Conservation (phyloP, 2,329 filamentous ascomycete genomes). For the Phaeoacremonium minimum region DNA sequence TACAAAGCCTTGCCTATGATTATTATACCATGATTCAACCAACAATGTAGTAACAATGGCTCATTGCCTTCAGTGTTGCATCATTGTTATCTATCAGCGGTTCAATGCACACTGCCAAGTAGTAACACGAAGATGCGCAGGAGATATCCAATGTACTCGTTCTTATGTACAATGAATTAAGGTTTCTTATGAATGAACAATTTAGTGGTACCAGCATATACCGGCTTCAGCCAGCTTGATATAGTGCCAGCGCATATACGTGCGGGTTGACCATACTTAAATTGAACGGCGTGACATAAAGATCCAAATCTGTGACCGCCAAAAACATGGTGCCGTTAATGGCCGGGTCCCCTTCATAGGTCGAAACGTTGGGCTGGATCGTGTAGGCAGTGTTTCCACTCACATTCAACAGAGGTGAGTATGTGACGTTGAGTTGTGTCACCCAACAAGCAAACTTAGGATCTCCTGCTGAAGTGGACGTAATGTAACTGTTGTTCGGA, state of each 20-base stretch:
- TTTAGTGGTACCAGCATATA: too few species aligned
- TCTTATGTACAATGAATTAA: too few species aligned
- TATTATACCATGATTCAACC: too few species aligned
- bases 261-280: conserved; percentile 70
- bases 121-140: too few species aligned
- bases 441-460: conserved; percentile 74
- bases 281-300: conserved; percentile 73
- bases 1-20: too few species aligned
- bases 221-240: conserved; percentile 68
- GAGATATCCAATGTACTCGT: too few species aligned
- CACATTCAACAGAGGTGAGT: conserved; percentile 53
- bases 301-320: conserved; percentile 65
- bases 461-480: conserved; percentile 49
- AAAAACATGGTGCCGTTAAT: conserved; percentile 79
- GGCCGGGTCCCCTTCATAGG: conserved; percentile 63
- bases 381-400: conserved; percentile 57
- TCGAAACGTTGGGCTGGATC: conserved; percentile 66
- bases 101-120: too few species aligned
- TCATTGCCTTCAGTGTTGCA: too few species aligned
- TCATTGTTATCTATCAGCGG: too few species aligned
- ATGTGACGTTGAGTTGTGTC: conserved; percentile 71
- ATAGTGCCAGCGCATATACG: conserved; percentile 69
- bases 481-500: conserved; percentile 80
- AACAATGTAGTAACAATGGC: too few species aligned
- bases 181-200: too few species aligned